Percentiles rank a stretch among this genome's conserved stretches.
Conservation (phyloP, 139 green algal genomes). For the Zygnema cylindricum region DNA sequence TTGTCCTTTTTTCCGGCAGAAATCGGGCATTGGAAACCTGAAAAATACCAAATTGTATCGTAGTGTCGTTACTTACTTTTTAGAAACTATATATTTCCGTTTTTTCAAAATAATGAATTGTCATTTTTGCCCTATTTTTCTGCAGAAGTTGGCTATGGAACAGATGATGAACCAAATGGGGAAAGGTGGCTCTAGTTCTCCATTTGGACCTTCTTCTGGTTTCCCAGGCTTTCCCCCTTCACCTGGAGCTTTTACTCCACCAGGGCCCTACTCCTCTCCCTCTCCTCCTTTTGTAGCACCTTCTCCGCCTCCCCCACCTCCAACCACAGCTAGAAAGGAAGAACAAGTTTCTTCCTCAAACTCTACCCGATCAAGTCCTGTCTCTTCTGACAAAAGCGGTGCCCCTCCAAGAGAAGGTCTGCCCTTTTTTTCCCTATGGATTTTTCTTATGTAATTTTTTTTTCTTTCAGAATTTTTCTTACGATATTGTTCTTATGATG, state of each 20-base stretch:
- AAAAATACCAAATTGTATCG: too few relatives aligned
- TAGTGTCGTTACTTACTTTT: too few relatives aligned
- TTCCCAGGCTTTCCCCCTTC: background rate
- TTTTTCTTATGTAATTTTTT: too few relatives aligned
- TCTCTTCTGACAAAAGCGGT: background rate
- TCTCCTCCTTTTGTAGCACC: background rate
- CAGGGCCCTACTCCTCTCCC: too few relatives aligned
- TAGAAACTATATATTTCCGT: too few relatives aligned
- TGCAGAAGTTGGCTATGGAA: conserved; percentile 33
- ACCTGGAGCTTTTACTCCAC: conserved; percentile 1
- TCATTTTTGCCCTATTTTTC: background rate
- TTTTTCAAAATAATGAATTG: too few relatives aligned
- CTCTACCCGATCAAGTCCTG: background rate
- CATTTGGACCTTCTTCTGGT: background rate
- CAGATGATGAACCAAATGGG: conserved; percentile 36
- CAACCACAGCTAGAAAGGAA: background rate
- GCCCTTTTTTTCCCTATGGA: background rate
- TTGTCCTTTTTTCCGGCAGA: too few relatives aligned
- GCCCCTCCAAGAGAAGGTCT: background rate
- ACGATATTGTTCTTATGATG: too few relatives aligned
- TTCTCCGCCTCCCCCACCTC: conserved; percentile 29
- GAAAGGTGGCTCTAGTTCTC: conserved; percentile 1
- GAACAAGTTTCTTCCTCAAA: background rate
- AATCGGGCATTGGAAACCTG: too few relatives aligned
- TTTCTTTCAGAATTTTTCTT: too few relatives aligned